Percentiles rank a stretch among this genome's conserved stretches.
phyloP scores from a whole-genome alignment of 2,329 filamentous ascomycete species.

The Talaromyces pinophilus region DNA sequence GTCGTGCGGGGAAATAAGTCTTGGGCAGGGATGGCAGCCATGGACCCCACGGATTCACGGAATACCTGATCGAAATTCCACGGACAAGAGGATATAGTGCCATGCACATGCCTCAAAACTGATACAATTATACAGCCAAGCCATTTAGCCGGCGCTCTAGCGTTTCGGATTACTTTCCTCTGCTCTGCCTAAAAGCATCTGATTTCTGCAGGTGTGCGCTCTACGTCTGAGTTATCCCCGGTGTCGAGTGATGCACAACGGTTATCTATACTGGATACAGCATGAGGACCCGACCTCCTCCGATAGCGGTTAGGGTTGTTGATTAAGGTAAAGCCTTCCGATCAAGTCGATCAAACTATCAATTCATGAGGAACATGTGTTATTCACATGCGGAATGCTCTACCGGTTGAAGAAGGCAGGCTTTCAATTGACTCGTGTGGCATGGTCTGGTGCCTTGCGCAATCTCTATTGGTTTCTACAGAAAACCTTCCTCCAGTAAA shows the following conservation, averaged over 20 bases:
- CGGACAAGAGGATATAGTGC: not conserved
- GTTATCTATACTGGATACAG: not conserved
- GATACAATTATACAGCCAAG: not conserved
- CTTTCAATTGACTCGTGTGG: not conserved
- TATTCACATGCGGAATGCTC: not conserved
- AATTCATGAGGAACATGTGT: not conserved
- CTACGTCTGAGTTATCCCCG: not conserved
- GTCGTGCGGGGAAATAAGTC: slow-evolving; percentile 10
- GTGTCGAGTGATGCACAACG: not conserved
- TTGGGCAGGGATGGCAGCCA: not conserved
- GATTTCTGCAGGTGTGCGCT: not conserved
- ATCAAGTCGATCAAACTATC: not conserved
- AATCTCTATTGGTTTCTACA: not conserved
- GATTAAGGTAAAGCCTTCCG: not conserved
- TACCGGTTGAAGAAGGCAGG: not conserved
- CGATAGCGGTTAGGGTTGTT: not conserved
- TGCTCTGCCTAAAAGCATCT: not conserved
- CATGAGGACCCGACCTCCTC: not conserved
- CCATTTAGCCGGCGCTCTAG: slow-evolving; percentile 1
- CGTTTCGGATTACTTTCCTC: slow-evolving; percentile 5
- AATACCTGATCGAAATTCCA: not conserved
- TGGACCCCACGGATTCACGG: not conserved
- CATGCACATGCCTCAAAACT: slow-evolving; percentile 9
- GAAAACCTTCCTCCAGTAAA: not conserved
- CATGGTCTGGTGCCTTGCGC: not conserved